phyloP scores from a whole-genome alignment of 768 basidiomycete species.

The Pleurotus tuber-regium region DNA sequence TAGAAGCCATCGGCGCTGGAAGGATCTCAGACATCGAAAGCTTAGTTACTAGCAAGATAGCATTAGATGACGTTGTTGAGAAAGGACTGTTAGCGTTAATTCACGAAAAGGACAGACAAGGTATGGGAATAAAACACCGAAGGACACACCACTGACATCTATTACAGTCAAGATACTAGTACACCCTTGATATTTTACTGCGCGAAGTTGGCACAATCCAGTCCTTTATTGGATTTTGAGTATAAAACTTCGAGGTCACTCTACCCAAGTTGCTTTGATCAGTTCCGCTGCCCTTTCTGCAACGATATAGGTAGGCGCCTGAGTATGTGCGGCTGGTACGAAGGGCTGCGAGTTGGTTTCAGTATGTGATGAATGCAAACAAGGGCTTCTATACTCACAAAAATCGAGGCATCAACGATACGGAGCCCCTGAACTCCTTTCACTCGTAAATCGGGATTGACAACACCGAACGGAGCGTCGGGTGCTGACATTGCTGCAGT shows the following conservation, averaged over 20 bases:
- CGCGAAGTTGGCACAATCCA: not conserved
- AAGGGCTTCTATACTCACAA: too few relatives aligned
- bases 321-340: not conserved
- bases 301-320: not conserved
- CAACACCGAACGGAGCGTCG: conserved; percentile 28
- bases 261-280: not conserved
- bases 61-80: conserved; percentile 40
- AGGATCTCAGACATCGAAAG: conserved; percentile 37
- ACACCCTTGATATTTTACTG: conserved; percentile 17
- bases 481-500: conserved; percentile 29
- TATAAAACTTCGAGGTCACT: too few relatives aligned
- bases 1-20: conserved; percentile 36
- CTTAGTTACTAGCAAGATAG: conserved; percentile 40
- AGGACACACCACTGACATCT: too few relatives aligned
- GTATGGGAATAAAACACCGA: too few relatives aligned
- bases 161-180: conserved; percentile 37
- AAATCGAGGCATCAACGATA: conserved; percentile 36
- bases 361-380: too few relatives aligned
- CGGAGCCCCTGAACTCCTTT: conserved; percentile 31
- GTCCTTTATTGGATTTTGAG: too few relatives aligned
- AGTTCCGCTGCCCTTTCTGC: not conserved
- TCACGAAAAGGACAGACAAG: conserved; percentile 37
- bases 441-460: conserved; percentile 30
- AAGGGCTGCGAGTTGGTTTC: too few relatives aligned
- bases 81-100: conserved; percentile 39